Evolutionary conservation across 2,329 filamentous ascomycete species (phyloP).

Genomic region (Phialophora macrospora): DNA sequence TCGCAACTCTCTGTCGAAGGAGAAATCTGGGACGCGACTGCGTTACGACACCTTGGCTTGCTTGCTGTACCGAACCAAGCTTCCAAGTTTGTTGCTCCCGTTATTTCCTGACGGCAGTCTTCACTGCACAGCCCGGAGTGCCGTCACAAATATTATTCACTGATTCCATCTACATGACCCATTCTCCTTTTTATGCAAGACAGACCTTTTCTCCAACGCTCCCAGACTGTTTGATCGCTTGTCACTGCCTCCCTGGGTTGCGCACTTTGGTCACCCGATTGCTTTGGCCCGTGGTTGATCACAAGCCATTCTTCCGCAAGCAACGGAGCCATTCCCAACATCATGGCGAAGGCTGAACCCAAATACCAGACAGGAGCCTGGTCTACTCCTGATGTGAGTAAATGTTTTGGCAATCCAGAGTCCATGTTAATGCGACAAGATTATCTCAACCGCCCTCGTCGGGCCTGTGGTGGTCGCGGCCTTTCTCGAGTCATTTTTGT

Average conservation of each 20-base stretch:
- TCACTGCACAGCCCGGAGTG: conserved; percentile 11
- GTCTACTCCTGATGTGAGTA: conserved; percentile 30
- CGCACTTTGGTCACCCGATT: conserved; percentile 1
- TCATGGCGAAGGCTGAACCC: not conserved
- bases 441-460: conserved; percentile 81
- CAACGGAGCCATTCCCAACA: not conserved
- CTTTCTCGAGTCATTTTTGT: conserved; percentile 89
- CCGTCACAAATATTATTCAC: conserved; percentile 29
- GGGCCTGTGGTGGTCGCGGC: conserved; percentile 82
- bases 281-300: not conserved
- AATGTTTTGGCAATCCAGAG: not conserved
- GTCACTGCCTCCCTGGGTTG: not conserved
- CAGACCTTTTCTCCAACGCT: not conserved
- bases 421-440: conserved; percentile 57
- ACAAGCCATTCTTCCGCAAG: not conserved
- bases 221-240: conserved; percentile 4
- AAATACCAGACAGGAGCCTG: conserved; percentile 17
- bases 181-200: not conserved
- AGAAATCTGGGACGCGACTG: not conserved
- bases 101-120: conserved; percentile 9
- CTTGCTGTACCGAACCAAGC: not conserved
- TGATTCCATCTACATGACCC: conserved; percentile 10
- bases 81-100: not conserved
- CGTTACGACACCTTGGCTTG: not conserved
- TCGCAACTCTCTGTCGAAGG: not conserved